Evolutionary conservation across 2,329 filamentous ascomycete genomes (phyloP).

Genomic region (Parascedosporium putredinis): DNA sequence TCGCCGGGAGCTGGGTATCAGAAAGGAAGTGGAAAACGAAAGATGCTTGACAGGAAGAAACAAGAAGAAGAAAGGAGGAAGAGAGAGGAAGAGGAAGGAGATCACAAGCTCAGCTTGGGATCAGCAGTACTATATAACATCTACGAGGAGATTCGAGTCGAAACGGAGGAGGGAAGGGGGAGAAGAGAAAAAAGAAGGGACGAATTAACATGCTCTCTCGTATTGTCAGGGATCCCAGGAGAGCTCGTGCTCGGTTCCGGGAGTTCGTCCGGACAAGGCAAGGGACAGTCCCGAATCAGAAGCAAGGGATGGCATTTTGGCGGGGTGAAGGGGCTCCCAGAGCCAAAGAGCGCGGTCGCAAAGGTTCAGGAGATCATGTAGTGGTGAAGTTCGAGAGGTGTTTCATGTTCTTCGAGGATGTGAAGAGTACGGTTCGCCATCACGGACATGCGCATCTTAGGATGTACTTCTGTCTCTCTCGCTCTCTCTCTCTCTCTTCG

Average conservation of each 20-base stretch:
- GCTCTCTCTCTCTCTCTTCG: no score
- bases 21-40: neutral
- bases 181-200: neutral
- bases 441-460: no score
- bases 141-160: neutral
- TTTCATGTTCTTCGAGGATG: conserved; percentile 5
- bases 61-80: neutral
- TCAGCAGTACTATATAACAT: neutral
- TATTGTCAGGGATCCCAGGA: neutral
- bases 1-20: neutral
- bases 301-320: neutral
- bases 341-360: neutral
- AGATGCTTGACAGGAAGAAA: neutral
- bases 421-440: neutral
- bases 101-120: neutral
- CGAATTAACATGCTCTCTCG: neutral
- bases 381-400: conserved; percentile 6
- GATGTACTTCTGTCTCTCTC: no score
- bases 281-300: neutral
- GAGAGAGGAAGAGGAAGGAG: neutral
- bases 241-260: neutral
- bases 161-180: no score
- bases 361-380: conserved; percentile 2
- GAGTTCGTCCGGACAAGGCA: neutral
- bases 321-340: neutral